phyloP scores from a whole-genome alignment of 306 rosid genomes.

The Senna siamea region DNA sequence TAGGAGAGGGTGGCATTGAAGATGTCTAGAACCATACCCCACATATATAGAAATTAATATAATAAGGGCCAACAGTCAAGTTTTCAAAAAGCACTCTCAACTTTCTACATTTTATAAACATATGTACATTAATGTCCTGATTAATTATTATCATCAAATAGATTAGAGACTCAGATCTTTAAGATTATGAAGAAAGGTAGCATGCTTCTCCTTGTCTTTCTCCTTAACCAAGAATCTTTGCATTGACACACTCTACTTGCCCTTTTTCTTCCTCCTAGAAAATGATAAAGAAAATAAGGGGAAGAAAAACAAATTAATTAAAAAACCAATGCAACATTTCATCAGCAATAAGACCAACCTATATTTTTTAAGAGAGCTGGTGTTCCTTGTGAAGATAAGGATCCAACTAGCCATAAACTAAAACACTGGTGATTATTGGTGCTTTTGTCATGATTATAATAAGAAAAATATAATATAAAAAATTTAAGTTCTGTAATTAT shows the following conservation, averaged over 20 bases:
- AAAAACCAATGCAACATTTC: slow-evolving; percentile 50
- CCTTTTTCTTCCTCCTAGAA: slow-evolving; percentile 20
- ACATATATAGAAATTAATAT: slow-evolving; percentile 51
- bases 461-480: too few relatives aligned
- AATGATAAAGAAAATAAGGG: too few relatives aligned
- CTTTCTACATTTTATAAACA: slow-evolving; percentile 41
- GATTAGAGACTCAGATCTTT: slow-evolving; percentile 53
- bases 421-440: too few relatives aligned
- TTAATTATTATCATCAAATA: slow-evolving; percentile 41
- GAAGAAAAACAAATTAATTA: not conserved
- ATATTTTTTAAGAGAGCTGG: slow-evolving; percentile 42
- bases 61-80: slow-evolving; percentile 79
- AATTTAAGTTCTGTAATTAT: too few relatives aligned
- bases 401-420: slow-evolving; percentile 28
- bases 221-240: slow-evolving; percentile 65
- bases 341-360: slow-evolving; percentile 72
- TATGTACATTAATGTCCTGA: slow-evolving; percentile 42
- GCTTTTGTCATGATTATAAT: too few relatives aligned
- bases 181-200: slow-evolving; percentile 49
- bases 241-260: slow-evolving; percentile 47
- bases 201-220: slow-evolving; percentile 84
- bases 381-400: slow-evolving; percentile 55
- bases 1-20: slow-evolving; percentile 46
- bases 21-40: too few relatives aligned
- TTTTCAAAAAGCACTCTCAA: slow-evolving; percentile 63